A percentile compares a stretch with the other conserved stretches of the same genome.
phyloP scores from a whole-genome alignment of 202 grass and related monocot genomes.

The Zizania palustris region DNA sequence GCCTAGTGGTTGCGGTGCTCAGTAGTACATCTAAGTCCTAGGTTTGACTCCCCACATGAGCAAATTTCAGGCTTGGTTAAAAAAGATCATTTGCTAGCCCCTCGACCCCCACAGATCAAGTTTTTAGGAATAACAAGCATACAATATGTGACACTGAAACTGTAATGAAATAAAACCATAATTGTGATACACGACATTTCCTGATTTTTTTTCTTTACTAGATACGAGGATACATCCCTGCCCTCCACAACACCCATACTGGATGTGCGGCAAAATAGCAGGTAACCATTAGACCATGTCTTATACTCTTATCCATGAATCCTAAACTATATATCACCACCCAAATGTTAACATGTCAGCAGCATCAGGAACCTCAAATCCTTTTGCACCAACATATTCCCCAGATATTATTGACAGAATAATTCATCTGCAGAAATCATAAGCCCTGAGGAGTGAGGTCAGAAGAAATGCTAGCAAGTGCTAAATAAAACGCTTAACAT shows the following conservation, averaged over 20 bases:
- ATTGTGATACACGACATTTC: neutral
- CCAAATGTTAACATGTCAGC: slow-evolving; percentile 3
- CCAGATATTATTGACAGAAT: neutral
- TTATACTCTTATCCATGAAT: slow-evolving; percentile 3
- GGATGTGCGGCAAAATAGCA: neutral
- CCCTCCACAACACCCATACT: neutral
- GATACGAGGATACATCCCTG: neutral
- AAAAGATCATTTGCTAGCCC: too few relatives aligned
- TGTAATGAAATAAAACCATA: neutral
- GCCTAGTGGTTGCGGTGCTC: too few relatives aligned
- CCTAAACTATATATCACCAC: slow-evolving; percentile 6
- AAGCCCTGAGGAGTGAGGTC: neutral
- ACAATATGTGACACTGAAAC: slow-evolving; percentile 3
- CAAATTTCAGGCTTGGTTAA: too few relatives aligned
- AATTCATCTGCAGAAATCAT: slow-evolving; percentile 16
- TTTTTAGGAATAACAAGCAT: slow-evolving; percentile 10
- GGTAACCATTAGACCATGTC: neutral
- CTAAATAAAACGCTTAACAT: slow-evolving; percentile 17
- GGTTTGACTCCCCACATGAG: too few relatives aligned
- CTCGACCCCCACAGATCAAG: too few relatives aligned
- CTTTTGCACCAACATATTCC: neutral
- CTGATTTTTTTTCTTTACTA: neutral
- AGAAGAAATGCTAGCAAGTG: slow-evolving; percentile 23
- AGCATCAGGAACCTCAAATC: neutral
- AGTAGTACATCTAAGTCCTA: too few relatives aligned